Evolutionary conservation across 805 yeast genomes (phyloP).

Genomic region (Saccharomycopsis oosterbeekiorum): DNA sequence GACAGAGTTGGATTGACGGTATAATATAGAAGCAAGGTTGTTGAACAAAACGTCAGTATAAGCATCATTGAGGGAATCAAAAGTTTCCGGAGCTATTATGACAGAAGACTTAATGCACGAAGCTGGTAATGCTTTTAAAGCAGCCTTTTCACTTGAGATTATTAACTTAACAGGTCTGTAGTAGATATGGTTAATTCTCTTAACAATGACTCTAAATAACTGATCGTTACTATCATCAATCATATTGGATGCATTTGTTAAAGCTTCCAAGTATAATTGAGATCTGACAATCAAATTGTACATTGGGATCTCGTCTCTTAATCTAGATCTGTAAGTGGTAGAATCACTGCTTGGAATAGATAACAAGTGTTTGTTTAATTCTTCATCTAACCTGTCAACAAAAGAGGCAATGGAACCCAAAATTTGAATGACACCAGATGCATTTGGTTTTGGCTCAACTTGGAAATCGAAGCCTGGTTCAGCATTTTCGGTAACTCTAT

Average conservation of each 20-base stretch:
- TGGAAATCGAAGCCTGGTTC: constrained; percentile 60
- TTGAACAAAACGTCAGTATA: constrained; percentile 52
- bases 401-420: constrained; percentile 79
- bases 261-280: constrained; percentile 74
- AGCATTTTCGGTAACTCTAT: constrained; percentile 72
- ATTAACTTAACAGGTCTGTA: constrained; percentile 80
- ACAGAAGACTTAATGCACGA: constrained; percentile 20
- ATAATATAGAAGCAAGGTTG: constrained; percentile 53
- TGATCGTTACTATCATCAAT: constrained; percentile 36
- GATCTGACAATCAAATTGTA: constrained; percentile 73
- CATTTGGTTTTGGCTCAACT: constrained; percentile 54
- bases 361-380: constrained; percentile 78
- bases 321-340: constrained; percentile 58
- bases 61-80: constrained; percentile 23
- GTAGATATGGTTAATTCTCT: constrained; percentile 87
- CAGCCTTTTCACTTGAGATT: constrained; percentile 52
- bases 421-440: constrained; percentile 60
- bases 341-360: constrained; percentile 79
- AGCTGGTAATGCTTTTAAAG: constrained; percentile 51
- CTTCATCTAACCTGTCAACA: constrained; percentile 92
- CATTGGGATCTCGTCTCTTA: constrained; percentile 74
- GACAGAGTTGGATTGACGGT: constrained; percentile 54
- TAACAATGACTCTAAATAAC: constrained; percentile 63
- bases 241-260: constrained; percentile 31
- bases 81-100: constrained; percentile 19